Evolutionary conservation across 2,329 filamentous ascomycete genomes (phyloP).

Genomic region (Penicillium olsonii): DNA sequence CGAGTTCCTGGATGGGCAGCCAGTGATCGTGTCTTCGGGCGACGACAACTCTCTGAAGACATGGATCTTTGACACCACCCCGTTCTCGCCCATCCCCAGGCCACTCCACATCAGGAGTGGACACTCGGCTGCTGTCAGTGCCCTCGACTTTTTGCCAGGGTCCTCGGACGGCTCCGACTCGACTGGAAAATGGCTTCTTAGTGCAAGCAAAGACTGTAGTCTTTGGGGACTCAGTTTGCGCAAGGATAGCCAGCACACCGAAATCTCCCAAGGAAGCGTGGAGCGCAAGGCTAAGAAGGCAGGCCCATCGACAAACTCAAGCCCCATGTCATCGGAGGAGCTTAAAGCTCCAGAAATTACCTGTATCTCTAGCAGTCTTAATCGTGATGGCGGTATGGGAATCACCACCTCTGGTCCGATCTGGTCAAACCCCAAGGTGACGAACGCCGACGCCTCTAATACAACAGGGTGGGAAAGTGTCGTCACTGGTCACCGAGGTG

Average conservation of each 20-base stretch:
- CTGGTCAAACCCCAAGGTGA: slow-evolving; percentile 75
- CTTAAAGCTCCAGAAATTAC: slow-evolving; percentile 91
- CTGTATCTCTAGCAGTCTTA: slow-evolving; percentile 85
- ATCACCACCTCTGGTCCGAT: slow-evolving; percentile 75
- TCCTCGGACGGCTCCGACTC: slow-evolving; percentile 87
- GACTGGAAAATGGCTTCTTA: slow-evolving; percentile 90
- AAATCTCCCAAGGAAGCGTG: slow-evolving; percentile 87
- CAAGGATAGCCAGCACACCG: slow-evolving; percentile 88
- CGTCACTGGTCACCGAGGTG: slow-evolving; percentile 85
- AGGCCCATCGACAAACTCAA: slow-evolving; percentile 21
- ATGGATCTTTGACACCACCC: slow-evolving; percentile 93
- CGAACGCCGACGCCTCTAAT: slow-evolving; percentile 69
- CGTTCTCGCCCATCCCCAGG: slow-evolving; percentile 83
- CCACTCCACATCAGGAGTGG: slow-evolving; percentile 84
- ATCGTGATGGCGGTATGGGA: slow-evolving; percentile 92
- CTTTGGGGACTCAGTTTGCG: slow-evolving; percentile 96
- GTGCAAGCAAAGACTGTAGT: slow-evolving; percentile 83
- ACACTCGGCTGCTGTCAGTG: slow-evolving; percentile 82
- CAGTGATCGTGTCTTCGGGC: slow-evolving; percentile 85
- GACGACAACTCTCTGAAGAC: slow-evolving; percentile 91
- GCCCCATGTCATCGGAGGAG: slow-evolving; percentile 25
- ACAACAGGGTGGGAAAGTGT: slow-evolving; percentile 97
- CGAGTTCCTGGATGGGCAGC: slow-evolving; percentile 86
- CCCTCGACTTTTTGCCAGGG: slow-evolving; percentile 79
- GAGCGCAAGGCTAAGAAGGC: slow-evolving; percentile 84